Conservation (phyloP, 2,329 filamentous ascomycete genomes). For the Talaromyces piceae region DNA sequence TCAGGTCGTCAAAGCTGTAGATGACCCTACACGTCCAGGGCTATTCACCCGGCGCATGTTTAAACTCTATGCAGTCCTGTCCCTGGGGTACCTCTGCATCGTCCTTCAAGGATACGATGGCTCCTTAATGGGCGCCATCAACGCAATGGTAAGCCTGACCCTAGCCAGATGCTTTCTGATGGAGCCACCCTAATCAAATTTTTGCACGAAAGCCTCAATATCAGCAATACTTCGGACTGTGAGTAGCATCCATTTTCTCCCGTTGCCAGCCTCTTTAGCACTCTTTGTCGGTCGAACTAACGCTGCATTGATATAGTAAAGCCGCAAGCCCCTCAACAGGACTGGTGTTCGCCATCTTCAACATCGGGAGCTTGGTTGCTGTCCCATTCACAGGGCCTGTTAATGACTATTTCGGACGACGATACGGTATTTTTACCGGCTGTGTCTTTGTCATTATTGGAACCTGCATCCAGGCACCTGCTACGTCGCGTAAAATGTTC, state of each 20-base stretch:
- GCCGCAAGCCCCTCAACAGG: slow-evolving; percentile 7
- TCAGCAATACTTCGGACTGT: slow-evolving; percentile 8
- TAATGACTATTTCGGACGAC: slow-evolving; percentile 7
- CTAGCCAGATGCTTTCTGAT: not conserved
- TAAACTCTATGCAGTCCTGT: slow-evolving; percentile 6
- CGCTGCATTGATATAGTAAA: slow-evolving; percentile 6
- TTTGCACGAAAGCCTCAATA: slow-evolving; percentile 5
- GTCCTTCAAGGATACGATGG: slow-evolving; percentile 11
- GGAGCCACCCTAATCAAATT: not conserved
- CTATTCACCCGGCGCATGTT: slow-evolving; percentile 8
- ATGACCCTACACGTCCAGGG: not conserved
- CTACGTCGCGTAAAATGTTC: slow-evolving; percentile 6
- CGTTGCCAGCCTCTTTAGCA: too few species aligned
- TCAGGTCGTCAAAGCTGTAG: not conserved
- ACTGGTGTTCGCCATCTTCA: slow-evolving; percentile 11
- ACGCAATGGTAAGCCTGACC: slow-evolving; percentile 6
- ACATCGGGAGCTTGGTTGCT: slow-evolving; percentile 7
- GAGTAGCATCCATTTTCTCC: too few species aligned
- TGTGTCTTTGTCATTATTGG: slow-evolving; percentile 9
- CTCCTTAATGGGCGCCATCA: slow-evolving; percentile 8
- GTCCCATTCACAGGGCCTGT: slow-evolving; percentile 6
- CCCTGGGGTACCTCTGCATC: slow-evolving; percentile 9
- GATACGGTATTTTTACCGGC: slow-evolving; percentile 5
- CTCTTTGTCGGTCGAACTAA: too few species aligned
- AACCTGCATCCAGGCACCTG: slow-evolving; percentile 10